Evolutionary conservation across 176 grass and related monocot genomes (phyloP).

Genomic region (Phoenix roebelenii): DNA sequence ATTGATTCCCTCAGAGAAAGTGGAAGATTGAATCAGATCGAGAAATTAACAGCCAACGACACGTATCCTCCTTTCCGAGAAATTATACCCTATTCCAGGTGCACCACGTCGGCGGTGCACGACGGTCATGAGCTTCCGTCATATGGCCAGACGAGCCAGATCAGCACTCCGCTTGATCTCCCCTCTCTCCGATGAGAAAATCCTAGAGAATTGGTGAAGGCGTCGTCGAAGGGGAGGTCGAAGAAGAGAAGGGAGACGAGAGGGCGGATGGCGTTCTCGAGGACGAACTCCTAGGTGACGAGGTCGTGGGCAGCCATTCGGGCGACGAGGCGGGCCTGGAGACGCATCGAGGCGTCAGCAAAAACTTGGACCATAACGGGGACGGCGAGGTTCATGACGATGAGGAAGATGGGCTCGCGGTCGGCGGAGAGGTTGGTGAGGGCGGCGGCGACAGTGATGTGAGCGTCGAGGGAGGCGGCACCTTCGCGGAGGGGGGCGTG

Average conservation of each 20-base stretch:
- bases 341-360: slow-evolving; percentile 6
- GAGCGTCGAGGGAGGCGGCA: slow-evolving; percentile 5
- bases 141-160: too few species aligned
- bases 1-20: too few species aligned
- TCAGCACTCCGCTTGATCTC: too few species aligned
- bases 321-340: slow-evolving; percentile 8
- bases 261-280: slow-evolving; percentile 14
- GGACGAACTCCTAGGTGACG: slow-evolving; percentile 7
- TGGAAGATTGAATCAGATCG: too few species aligned
- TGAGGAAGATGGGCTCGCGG: not conserved
- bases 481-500: slow-evolving; percentile 12
- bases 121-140: too few species aligned
- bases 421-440: slow-evolving; percentile 12
- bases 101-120: too few species aligned
- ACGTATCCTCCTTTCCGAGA: too few species aligned
- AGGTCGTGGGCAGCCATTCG: slow-evolving; percentile 14
- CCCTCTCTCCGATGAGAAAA: too few species aligned
- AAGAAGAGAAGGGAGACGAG: slow-evolving; percentile 17
- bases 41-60: too few species aligned
- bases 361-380: slow-evolving; percentile 10
- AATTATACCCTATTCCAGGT: too few species aligned
- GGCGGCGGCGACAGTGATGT: slow-evolving; percentile 12
- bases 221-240: slow-evolving; percentile 11
- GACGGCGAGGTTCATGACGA: slow-evolving; percentile 4
- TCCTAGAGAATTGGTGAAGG: too few species aligned